These are phyloP conservation scores for Macrolepiota albuminosa DNA, from an alignment of 768 basidiomycete genomes.

Conservation along the genomic window DNA sequence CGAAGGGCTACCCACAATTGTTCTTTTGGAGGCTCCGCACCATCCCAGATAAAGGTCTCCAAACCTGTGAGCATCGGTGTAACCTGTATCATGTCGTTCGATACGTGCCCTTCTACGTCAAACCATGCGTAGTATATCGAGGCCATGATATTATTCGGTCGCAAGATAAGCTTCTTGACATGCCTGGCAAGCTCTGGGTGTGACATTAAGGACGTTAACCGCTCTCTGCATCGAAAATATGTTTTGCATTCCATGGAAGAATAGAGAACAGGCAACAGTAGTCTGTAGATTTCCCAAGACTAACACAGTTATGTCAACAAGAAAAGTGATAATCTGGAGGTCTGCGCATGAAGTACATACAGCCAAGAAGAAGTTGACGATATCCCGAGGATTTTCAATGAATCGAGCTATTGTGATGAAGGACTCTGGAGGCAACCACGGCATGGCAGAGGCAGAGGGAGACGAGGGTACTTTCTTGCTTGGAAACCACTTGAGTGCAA, in stretches of 20 bases:
- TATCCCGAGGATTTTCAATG: constrained; percentile 9
- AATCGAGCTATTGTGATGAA: constrained; percentile 11
- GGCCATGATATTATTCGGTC: constrained; percentile 14
- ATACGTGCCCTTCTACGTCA: constrained; percentile 11
- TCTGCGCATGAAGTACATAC: constrained; percentile 4
- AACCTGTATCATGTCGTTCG: constrained; percentile 10
- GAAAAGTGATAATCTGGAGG: not conserved
- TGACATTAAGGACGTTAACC: constrained; percentile 10
- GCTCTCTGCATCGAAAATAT: constrained; percentile 14
- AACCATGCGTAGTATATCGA: constrained; percentile 10
- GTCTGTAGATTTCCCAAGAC: constrained; percentile 6
- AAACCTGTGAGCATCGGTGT: constrained; percentile 13
- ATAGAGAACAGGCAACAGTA: constrained; percentile 13
- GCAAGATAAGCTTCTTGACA: constrained; percentile 17
- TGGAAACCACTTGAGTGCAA: not conserved
- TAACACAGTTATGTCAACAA: not conserved
- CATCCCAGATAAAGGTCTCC: constrained; percentile 23
- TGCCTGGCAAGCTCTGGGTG: constrained; percentile 12
- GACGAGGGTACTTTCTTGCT: not conserved
- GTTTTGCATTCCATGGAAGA: constrained; percentile 12
- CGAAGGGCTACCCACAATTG: constrained; percentile 18
- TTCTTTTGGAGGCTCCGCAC: constrained; percentile 17
- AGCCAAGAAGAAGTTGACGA: constrained; percentile 11
- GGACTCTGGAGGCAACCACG: constrained; percentile 12
- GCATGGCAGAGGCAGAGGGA: not conserved